Percentiles rank a stretch among this genome's conserved stretches.
Conservation (phyloP, 2,329 filamentous ascomycete genomes). For the Fusarium austroafricanum region DNA sequence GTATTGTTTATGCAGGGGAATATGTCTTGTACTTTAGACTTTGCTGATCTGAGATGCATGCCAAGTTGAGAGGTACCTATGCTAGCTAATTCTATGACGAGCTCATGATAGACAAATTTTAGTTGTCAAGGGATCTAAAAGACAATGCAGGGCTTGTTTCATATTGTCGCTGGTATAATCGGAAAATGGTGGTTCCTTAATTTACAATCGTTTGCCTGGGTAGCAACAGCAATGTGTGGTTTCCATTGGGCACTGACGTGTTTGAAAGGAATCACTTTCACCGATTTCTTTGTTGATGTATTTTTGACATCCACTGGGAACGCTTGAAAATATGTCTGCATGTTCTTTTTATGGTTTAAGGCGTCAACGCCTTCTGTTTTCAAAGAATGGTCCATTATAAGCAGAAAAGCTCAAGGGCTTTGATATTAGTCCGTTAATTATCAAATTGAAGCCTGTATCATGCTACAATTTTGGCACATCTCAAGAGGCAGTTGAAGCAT, state of each 20-base stretch:
- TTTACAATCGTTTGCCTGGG: not conserved
- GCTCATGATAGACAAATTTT: constrained; percentile 23
- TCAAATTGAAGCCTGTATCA: not conserved
- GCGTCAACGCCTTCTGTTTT: not conserved
- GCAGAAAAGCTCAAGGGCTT: not conserved
- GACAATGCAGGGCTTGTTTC: not conserved
- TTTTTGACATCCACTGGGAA: not conserved
- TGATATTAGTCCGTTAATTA: not conserved
- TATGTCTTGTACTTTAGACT: not conserved
- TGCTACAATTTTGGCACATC: not conserved
- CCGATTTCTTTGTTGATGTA: not conserved
- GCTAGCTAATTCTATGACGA: constrained; percentile 38
- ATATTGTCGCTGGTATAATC: not conserved
- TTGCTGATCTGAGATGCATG: constrained; percentile 2
- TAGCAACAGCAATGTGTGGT: not conserved
- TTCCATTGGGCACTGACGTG: not conserved
- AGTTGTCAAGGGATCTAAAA: not conserved
- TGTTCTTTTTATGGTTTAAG: not conserved
- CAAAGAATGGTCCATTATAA: not conserved
- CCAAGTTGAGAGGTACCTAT: not conserved
- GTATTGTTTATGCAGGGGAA: constrained; percentile 5
- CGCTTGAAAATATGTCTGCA: not conserved
- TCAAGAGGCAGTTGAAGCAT: not conserved
- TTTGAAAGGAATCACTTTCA: not conserved
- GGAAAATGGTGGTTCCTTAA: not conserved